Base-by-base conservation (phyloP, 164 flowering plant genomes). In the Vitis rotundifolia region DNA sequence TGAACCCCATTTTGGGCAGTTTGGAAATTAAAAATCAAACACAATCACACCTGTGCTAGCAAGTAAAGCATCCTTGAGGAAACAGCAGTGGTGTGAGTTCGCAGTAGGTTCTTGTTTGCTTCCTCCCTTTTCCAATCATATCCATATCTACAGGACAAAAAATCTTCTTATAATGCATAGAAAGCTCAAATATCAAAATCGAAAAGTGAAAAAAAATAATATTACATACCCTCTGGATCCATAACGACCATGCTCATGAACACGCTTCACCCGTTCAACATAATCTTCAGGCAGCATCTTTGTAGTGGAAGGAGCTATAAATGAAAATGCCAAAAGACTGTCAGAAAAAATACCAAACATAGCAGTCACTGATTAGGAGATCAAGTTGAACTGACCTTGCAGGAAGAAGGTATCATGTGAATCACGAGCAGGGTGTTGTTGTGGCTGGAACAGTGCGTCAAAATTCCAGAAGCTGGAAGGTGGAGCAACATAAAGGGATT, bases 351-450 rank as follows among this genome's bases (percentile, higher is more conserved):
- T 54, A 58, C 68, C 7, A 51, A n/a, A 64, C 7, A 59, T 22
- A 19, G 4, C 22, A 59, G 11, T 11, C 11, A 59, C 29, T 16
- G 22, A 12, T 61, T 10, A 61, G 31, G 31, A 49, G 52, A 13
- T 37, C 49, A 71, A 68, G 12, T 56, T 4, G 54, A 67, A 66
- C 72, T 22, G 16, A 93, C 99, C 91, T 83, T 83, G 59, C 53
- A 93, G 79, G 67, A 91, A 95, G 88, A 95, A 93, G 9, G 99
- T 93, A 77, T 96, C 98, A 84, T 96, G 98, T 54, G 97, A 88
- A 86, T 96, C 97, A 81, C 97, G 99, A 67, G 99, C 99, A 70
- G 99, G 99, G 70, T 95, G 99, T 73, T 95, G 99, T 71, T 95
- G 99, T 0, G 98, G 98, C 83, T 95, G 99, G 86, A 95, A 95